Conservation (phyloP, 1,284 basidiomycete species). For the Naganishia albida region DNA sequence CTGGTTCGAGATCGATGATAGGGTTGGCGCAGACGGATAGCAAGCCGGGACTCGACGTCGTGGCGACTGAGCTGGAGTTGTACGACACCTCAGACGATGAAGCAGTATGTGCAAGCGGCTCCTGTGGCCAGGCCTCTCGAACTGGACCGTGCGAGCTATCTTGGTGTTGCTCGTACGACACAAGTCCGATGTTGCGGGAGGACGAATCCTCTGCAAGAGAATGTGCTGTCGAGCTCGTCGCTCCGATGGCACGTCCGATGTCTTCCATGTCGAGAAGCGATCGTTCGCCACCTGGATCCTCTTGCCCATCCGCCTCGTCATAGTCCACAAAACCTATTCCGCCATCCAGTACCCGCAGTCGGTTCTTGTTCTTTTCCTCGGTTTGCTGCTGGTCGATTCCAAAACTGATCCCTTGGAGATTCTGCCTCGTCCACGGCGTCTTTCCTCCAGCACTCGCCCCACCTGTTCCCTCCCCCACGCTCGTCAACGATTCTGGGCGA, state of each 20-base stretch:
- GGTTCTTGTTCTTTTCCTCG: neutral
- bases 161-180: no score
- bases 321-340: conserved; percentile 17
- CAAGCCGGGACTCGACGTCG: neutral
- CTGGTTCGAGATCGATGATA: neutral
- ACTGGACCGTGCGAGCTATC: no score
- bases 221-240: neutral
- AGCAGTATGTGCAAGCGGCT: no score
- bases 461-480: neutral
- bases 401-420: neutral
- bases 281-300: neutral
- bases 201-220: no score
- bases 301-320: neutral
- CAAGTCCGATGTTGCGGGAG: no score
- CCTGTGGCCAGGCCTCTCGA: neutral
- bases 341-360: conserved; percentile 1
- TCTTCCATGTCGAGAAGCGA: conserved; percentile 8
- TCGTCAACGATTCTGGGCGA: neutral
- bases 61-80: neutral
- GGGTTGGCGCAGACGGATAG: neutral
- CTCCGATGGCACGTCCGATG: neutral
- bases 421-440: conserved; percentile 14
- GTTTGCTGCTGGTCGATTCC: neutral
- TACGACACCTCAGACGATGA: neutral
- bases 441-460: neutral